phyloP scores from a whole-genome alignment of 2,329 filamentous ascomycete genomes.

The Boeremia exigua region DNA sequence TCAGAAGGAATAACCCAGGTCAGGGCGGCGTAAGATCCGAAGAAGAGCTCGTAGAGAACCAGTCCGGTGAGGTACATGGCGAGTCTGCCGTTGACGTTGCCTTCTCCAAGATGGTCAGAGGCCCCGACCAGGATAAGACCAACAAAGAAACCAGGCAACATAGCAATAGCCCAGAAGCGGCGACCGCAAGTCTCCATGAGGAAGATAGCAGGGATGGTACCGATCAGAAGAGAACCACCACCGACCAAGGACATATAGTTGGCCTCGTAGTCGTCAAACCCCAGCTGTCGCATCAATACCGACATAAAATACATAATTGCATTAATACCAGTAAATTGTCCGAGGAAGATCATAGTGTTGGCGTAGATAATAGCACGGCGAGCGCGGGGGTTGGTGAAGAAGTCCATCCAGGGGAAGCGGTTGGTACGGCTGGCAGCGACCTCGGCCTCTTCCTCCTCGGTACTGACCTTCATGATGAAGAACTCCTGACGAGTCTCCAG shows the following conservation, averaged over 20 bases:
- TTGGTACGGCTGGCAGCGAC: constrained; percentile 59
- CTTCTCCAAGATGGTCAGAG: constrained; percentile 63
- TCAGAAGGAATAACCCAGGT: constrained; percentile 62
- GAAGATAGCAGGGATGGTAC: constrained; percentile 71
- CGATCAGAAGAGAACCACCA: constrained; percentile 69
- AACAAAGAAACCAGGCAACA: constrained; percentile 74
- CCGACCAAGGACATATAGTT: constrained; percentile 77
- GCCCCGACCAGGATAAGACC: constrained; percentile 71
- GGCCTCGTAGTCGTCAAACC: constrained; percentile 66
- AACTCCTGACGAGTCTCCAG: constrained; percentile 71
- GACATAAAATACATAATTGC: constrained; percentile 77
- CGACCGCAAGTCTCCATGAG: constrained; percentile 76
- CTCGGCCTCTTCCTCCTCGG: constrained; percentile 62
- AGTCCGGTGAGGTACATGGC: constrained; percentile 72
- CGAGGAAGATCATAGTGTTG: constrained; percentile 77
- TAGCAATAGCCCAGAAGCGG: constrained; percentile 75
- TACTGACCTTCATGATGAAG: constrained; percentile 71
- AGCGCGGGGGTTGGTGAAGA: constrained; percentile 71
- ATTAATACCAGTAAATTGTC: constrained; percentile 73
- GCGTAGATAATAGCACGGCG: constrained; percentile 65
- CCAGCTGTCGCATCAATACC: constrained; percentile 70
- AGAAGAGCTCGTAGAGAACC: constrained; percentile 52
- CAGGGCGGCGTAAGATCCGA: constrained; percentile 45
- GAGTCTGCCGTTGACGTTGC: constrained; percentile 49
- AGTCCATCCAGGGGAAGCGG: constrained; percentile 73